These are phyloP conservation scores for Phytophthora hybrid DNA, from an alignment of 352 stramenopile genomes.

Conservation along the genomic window DNA sequence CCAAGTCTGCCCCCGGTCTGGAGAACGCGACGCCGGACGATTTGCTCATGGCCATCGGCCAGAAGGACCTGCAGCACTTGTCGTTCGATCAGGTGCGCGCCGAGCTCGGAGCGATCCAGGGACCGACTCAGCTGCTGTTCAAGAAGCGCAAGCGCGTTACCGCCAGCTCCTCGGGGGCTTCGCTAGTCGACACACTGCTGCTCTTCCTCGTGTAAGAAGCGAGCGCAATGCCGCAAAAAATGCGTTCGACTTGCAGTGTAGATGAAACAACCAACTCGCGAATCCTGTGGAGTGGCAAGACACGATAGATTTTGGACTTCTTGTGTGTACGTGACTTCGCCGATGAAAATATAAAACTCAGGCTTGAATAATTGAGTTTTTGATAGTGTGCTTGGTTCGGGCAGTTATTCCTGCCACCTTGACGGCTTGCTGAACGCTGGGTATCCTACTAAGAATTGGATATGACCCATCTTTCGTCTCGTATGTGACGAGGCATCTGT, in stretches of 20 bases:
- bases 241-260: not conserved
- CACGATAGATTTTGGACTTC: slow-evolving; percentile 23
- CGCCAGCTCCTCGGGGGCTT: slow-evolving; percentile 42
- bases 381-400: not conserved
- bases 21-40: slow-evolving; percentile 63
- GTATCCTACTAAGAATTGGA: too few species aligned
- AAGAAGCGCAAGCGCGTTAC: slow-evolving; percentile 58
- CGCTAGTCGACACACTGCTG: slow-evolving; percentile 71
- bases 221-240: not conserved
- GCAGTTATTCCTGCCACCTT: not conserved
- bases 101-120: slow-evolving; percentile 51
- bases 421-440: too few species aligned
- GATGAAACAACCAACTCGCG: slow-evolving; percentile 4
- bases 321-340: slow-evolving; percentile 19
- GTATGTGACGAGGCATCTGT: too few species aligned
- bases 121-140: slow-evolving; percentile 69
- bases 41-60: slow-evolving; percentile 77
- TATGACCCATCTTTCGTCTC: too few species aligned
- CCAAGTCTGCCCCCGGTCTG: slow-evolving; percentile 54
- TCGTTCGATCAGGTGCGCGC: slow-evolving; percentile 67
- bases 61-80: slow-evolving; percentile 69
- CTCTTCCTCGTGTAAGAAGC: slow-evolving; percentile 66
- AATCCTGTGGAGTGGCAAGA: slow-evolving; percentile 1
- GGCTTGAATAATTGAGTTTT: not conserved
- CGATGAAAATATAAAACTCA: slow-evolving; percentile 32